Percentiles rank a stretch among this genome's conserved stretches.
These are phyloP conservation scores for Yamadazyma dendronema DNA, from an alignment of 1,139 yeast species.

Conservation along the genomic window DNA sequence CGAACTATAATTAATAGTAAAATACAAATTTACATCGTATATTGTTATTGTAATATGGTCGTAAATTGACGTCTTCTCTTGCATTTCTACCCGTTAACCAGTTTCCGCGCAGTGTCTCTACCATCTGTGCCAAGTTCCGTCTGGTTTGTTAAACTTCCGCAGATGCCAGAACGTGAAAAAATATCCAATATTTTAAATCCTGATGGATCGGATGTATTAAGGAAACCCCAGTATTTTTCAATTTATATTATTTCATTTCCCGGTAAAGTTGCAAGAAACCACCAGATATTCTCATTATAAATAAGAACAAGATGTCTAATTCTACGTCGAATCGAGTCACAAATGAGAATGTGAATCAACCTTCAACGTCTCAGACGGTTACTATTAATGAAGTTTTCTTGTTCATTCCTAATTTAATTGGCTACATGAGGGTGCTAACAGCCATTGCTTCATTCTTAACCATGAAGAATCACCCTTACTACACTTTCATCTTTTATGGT, in stretches of 20 bases:
- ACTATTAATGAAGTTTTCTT: conserved; percentile 57
- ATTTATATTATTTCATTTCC: not conserved
- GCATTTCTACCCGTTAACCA: conserved; percentile 73
- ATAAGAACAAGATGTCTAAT: not conserved
- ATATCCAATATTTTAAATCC: conserved; percentile 2
- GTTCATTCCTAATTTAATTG: conserved; percentile 89
- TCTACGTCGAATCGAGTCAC: not conserved
- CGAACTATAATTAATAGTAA: not conserved
- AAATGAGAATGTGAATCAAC: not conserved
- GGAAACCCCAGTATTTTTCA: not conserved
- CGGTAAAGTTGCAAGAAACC: not conserved
- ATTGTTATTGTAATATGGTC: too few species aligned
- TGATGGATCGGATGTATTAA: conserved; percentile 4
- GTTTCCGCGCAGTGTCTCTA: not conserved
- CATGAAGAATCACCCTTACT: conserved; percentile 81
- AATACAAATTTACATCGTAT: too few species aligned
- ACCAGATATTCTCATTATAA: not conserved
- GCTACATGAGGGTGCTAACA: conserved; percentile 78
- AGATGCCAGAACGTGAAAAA: not conserved
- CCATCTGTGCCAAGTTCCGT: not conserved
- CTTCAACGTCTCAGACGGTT: conserved; percentile 10
- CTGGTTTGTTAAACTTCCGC: not conserved
- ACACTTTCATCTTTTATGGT: conserved; percentile 75
- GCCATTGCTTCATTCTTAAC: conserved; percentile 76
- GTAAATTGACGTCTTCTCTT: too few species aligned